Base-by-base conservation (phyloP, 306 rosid genomes). In the Ormosia semicastrata region DNA sequence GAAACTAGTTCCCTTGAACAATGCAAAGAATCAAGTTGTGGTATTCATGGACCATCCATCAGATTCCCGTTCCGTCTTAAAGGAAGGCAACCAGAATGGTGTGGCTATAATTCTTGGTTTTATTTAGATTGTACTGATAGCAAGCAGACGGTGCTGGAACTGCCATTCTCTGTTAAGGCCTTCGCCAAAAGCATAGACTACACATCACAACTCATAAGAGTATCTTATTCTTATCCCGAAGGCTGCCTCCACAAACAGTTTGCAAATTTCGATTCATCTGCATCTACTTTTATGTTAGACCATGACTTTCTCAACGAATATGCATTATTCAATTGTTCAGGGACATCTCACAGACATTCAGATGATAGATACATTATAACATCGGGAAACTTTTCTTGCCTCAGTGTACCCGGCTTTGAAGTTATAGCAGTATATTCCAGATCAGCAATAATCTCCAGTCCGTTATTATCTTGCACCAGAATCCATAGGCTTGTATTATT, bases 401-500 rank as follows among this genome's bases (percentile, higher is more conserved):
- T 82, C 36, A 64, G 47, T 50, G 49, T 5, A 5, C 39, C 71
- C 2, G 76, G 81, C 49, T 67, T 44, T 75, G 56, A 82, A 75
- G 72, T 75, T 67, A 43, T 82, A 44, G 81, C 81, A 14, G 40
- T 68, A n/a, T 0, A 5, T 13, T 46, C 29, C 5, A 0, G 0
- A 14, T 58, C 36, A 68, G 10, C n/a, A 1, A 58, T 24, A 24
- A 24, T 24, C 24, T 24, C 24, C 36, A 17, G 5, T 13, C 81
- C 81, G 3, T 41, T 82, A 12, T n/a, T 82, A 9, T 75, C 77
- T 7, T 82, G 81, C 63, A 82, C 82, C 1, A 75, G 81, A 43
- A 47, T 82, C 59, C 82, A 41, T 8, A 59, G 84, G 58, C 46
- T 30, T 11, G 17, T 65, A 1, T 57, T 66, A 3, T 72, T 85